A percentile compares a stretch with the other conserved stretches of the same genome.
These are phyloP conservation scores for Puccinia novopanici DNA, from an alignment of 1,284 basidiomycete species.

Conservation along the genomic window DNA sequence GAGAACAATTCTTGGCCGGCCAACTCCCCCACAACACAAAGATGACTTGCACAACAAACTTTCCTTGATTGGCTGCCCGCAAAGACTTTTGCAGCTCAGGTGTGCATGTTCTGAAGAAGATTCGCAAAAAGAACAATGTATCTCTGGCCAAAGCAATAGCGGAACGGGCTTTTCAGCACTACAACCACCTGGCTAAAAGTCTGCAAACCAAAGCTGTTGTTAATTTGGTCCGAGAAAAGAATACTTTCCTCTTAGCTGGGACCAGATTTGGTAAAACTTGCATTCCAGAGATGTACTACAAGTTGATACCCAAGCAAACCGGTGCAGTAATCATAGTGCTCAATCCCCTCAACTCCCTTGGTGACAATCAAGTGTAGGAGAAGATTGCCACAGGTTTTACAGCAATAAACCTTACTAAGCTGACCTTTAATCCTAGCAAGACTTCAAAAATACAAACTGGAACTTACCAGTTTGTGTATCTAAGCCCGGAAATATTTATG, in stretches of 20 bases:
- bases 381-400: background rate
- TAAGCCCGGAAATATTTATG: conserved; percentile 1
- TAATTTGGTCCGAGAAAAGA: background rate
- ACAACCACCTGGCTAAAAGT: background rate
- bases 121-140: background rate
- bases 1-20: no score
- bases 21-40: no score
- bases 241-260: background rate
- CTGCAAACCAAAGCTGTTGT: background rate
- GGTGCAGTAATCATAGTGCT: background rate
- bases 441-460: background rate
- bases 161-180: background rate
- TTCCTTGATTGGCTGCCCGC: no score
- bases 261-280: background rate
- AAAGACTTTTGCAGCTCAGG: no score
- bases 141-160: background rate
- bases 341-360: background rate
- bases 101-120: background rate
- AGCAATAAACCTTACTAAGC: background rate
- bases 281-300: background rate
- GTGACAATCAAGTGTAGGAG: conserved; percentile 10
- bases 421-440: background rate
- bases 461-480: background rate
- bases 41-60: no score
- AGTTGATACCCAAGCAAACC: background rate